These are phyloP conservation scores for Backusella sp. DNA, from an alignment of 192 early-diverging fungal genomes.

Conservation along the genomic window DNA sequence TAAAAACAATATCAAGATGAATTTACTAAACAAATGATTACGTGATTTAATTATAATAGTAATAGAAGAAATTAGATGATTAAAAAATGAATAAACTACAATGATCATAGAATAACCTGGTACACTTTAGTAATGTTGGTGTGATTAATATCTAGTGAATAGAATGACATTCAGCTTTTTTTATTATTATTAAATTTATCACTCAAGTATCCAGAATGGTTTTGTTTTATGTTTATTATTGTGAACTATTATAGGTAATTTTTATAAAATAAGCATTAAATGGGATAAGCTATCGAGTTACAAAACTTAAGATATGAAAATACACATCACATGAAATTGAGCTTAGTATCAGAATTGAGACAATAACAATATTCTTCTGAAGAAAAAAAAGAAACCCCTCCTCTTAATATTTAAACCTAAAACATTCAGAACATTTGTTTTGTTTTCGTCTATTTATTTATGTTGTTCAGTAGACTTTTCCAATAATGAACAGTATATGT, in stretches of 20 bases:
- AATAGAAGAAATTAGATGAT: background rate
- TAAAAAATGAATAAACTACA: background rate
- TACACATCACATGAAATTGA: background rate
- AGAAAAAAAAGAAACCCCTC: background rate
- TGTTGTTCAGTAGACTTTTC: background rate
- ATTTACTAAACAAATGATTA: background rate
- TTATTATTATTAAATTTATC: background rate
- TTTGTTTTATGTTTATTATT: background rate
- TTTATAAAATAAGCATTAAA: background rate
- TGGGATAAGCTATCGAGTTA: background rate
- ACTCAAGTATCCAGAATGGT: background rate
- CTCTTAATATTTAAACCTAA: conserved; percentile 3
- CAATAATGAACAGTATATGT: background rate
- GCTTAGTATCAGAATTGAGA: background rate
- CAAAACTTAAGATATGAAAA: background rate
- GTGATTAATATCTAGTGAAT: background rate
- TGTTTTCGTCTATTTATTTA: background rate
- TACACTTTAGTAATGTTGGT: background rate
- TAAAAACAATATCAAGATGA: background rate
- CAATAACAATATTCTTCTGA: background rate
- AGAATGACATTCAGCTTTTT: background rate
- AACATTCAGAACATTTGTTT: background rate
- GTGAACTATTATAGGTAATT: background rate
- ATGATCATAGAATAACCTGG: background rate
- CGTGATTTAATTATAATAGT: background rate